Conservation (phyloP, 768 basidiomycete species). For the Peribolospora kevripleyi region DNA sequence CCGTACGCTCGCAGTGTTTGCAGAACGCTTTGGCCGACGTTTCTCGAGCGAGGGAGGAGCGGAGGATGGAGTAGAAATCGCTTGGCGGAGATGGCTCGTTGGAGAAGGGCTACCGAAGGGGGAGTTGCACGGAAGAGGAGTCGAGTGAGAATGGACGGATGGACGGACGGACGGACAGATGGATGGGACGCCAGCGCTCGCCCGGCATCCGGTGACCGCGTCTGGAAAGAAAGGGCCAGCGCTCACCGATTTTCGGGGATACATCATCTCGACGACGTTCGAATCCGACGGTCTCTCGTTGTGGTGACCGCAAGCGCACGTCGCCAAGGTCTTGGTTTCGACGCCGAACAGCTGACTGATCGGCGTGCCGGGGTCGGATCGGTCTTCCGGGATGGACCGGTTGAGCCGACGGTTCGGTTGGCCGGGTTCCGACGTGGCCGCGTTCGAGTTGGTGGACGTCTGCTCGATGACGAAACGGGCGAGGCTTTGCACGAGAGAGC, state of each 20-base stretch:
- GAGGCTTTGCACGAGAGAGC: slow-evolving; percentile 76
- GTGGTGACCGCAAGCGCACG: slow-evolving; percentile 49
- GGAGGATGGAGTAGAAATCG: slow-evolving; percentile 45
- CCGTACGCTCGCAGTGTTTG: slow-evolving; percentile 50
- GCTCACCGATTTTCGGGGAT: slow-evolving; percentile 49
- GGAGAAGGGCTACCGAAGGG: slow-evolving; percentile 13
- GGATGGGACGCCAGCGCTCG: too few species aligned
- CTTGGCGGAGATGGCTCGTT: slow-evolving; percentile 19
- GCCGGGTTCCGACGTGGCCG: slow-evolving; percentile 29
- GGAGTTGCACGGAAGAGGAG: not conserved
- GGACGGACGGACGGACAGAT: too few species aligned
- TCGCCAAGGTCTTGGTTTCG: slow-evolving; percentile 45
- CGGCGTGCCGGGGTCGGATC: slow-evolving; percentile 33
- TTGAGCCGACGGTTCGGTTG: slow-evolving; percentile 22
- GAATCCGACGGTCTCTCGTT: slow-evolving; percentile 53
- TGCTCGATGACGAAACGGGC: slow-evolving; percentile 81
- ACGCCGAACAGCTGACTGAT: slow-evolving; percentile 69
- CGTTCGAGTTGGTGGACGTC: slow-evolving; percentile 47
- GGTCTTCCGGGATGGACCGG: slow-evolving; percentile 12
- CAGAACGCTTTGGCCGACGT: slow-evolving; percentile 71
- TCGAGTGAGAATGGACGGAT: too few species aligned
- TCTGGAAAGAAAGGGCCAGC: not conserved
- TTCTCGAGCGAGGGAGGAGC: slow-evolving; percentile 51
- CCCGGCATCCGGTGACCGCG: too few species aligned
- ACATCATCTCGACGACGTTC: slow-evolving; percentile 62